Evolutionary conservation across 2,329 filamentous ascomycete species (phyloP), one percentile per base, ranked within the genome.

Genomic region (Cercospora citrullina): DNA sequence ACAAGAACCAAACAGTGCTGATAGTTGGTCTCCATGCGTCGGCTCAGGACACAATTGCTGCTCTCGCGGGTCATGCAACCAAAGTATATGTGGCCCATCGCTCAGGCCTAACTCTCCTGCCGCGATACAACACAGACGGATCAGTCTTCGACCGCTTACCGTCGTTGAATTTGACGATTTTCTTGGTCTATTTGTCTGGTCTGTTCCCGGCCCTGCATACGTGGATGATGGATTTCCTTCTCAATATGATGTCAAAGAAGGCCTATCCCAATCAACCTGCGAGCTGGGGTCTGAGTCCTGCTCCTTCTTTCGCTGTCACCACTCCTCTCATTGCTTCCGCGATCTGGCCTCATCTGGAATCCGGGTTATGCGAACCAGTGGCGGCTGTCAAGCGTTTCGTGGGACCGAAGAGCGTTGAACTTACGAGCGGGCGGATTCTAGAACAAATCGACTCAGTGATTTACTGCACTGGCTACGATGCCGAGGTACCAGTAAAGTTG

Each of bases 21-120:
- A 74, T 85, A 0, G 75, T 84, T 2, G 83, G 83, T 5, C 72
- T 84, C 28, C 80, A 80, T 16, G 81, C 79, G 57, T 83, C 80
- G 0, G 73, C 77, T 0, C 77, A 76, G 21, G 80, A 82, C 64
- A 72, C 80, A 3, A 75, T 62, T 28, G 57, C 60, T 28, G 61
- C 51, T 42, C 42, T 67, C 21, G 36, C 60, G 30, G 61, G 58
- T 9, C 55, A 65, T 30, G 65, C 68, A 33, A 60, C n/a, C n/a
- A 48, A 64, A 10, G 33, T 65, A 23, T 69, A 53, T 51, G 7
- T 60, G 14, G 66, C 68, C n/a, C 65, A 67, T 48, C 55, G 68
- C 4, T 36, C 30, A 7, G 68, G 68, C 3, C 39, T 64, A 14
- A 65, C 62, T 7, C 39, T 69, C 2, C 23, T 69, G 6, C 23